A percentile compares a stretch with the other conserved stretches of the same genome.
Conservation (phyloP, 768 basidiomycete genomes). For the Psilocybe sp. region DNA sequence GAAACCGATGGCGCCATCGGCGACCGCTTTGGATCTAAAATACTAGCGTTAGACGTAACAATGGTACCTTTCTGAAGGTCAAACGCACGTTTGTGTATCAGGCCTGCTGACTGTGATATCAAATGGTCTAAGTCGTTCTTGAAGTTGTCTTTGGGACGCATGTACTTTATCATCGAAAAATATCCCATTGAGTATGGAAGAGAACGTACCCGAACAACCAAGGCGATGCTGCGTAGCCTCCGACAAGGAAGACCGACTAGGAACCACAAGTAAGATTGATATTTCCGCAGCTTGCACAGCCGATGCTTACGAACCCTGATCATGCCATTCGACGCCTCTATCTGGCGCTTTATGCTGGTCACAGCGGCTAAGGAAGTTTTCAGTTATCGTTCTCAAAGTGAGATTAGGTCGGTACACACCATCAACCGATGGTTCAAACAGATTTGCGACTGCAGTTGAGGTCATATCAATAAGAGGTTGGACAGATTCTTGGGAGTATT, state of each 20-base stretch:
- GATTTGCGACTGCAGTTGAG: slow-evolving; percentile 50
- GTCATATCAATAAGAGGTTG: slow-evolving; percentile 11
- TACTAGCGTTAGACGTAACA: background rate
- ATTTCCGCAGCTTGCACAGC: background rate
- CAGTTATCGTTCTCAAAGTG: background rate
- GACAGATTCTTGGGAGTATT: background rate
- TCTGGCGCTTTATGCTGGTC: slow-evolving; percentile 65
- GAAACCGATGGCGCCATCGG: slow-evolving; percentile 81
- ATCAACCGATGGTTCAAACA: slow-evolving; percentile 79
- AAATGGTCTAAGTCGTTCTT: slow-evolving; percentile 58
- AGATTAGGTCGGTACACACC: slow-evolving; percentile 22
- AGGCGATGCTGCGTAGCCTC: slow-evolving; percentile 80
- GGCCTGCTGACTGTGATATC: slow-evolving; percentile 68
- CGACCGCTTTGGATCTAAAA: slow-evolving; percentile 76
- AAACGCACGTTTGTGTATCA: slow-evolving; percentile 71
- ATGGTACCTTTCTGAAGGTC: background rate
- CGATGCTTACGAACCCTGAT: slow-evolving; percentile 49
- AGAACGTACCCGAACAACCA: slow-evolving; percentile 59
- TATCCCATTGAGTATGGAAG: background rate
- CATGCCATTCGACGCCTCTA: slow-evolving; percentile 62
- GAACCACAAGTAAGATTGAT: background rate
- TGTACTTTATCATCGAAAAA: background rate
- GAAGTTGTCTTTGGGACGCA: slow-evolving; percentile 45
- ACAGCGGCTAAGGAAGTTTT: slow-evolving; percentile 48
- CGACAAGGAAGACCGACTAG: slow-evolving; percentile 81